Base-by-base conservation (phyloP, 768 basidiomycete genomes). In the Termitomyces sp. region DNA sequence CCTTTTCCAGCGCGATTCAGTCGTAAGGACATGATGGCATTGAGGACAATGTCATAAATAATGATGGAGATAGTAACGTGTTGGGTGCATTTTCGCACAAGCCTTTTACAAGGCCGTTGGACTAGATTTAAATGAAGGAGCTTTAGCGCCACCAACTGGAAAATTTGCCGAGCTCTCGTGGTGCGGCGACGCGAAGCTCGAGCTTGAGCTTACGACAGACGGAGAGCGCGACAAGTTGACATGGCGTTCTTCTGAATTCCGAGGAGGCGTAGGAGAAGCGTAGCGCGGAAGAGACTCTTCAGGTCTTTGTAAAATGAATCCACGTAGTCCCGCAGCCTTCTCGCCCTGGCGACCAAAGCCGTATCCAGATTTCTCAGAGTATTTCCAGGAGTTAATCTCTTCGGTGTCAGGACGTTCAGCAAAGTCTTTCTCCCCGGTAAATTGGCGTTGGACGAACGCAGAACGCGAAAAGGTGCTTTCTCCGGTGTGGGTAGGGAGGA, bases 341-440 rank as follows among this genome's bases (percentile, higher is more conserved):
- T 92, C 88, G 21, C 81, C 91, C 66, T 91, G 89, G 50, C 82
- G 77, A 17, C 91, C 92, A 63, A 94, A 94, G 1, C 92, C 91
- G 66, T 82, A 79, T 4, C 83, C 82, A 53, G 70, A 68, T 66
- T 74, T 77, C 55, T 72, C 71, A 2, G 68, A 65, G 64, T 65
- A 71, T 59, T 61, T 68, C 68, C 68, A 72, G 12, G 69, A 62
- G 52, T 56, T 57, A 14, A 67, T 60, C 48, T 69, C 68, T 10
- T 66, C 64, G 8, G 63, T 65, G n/a, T 65, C 68, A 37, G 62
- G 57, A 31, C 61, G 64, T 8, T 52, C 50, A n/a, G 6, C 0
- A 1, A 46, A 2, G 19, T 60, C 56, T 42, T 64, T 65, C 58
- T 61, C 62, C 48, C 62, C 63, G 10, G 59, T 61, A 64, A 70